Percentiles rank a stretch among this genome's conserved stretches.
Evolutionary conservation across 2,329 filamentous ascomycete genomes (phyloP).

Genomic region (Cladophialophora bantiana): DNA sequence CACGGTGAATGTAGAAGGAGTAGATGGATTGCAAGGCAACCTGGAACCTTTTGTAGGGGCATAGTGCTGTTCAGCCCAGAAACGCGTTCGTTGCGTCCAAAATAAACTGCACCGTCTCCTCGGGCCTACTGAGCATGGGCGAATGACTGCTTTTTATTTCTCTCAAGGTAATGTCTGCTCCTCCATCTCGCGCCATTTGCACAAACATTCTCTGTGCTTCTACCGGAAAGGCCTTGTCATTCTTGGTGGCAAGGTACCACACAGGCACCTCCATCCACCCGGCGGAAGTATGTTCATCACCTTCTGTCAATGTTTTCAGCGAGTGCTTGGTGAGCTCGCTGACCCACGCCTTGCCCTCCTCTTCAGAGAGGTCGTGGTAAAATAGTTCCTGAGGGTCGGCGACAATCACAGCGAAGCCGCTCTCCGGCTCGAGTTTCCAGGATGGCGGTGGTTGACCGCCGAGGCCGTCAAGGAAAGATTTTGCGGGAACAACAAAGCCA

Average conservation of each 20-base stretch:
- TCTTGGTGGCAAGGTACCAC: slow-evolving; percentile 56
- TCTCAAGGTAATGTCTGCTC: slow-evolving; percentile 47
- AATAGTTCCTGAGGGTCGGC: slow-evolving; percentile 52
- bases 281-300: slow-evolving; percentile 53
- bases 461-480: slow-evolving; percentile 52
- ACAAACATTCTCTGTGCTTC: slow-evolving; percentile 50
- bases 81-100: slow-evolving; percentile 46
- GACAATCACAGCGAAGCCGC: slow-evolving; percentile 53
- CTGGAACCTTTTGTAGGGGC: no score
- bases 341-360: slow-evolving; percentile 55
- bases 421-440: slow-evolving; percentile 51
- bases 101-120: slow-evolving; percentile 50
- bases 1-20: not conserved
- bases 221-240: slow-evolving; percentile 53
- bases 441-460: slow-evolving; percentile 53
- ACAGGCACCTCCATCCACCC: slow-evolving; percentile 58
- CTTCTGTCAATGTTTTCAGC: slow-evolving; percentile 55
- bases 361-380: slow-evolving; percentile 58
- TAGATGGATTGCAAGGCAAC: no score
- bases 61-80: not conserved
- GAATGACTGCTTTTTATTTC: slow-evolving; percentile 59
- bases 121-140: slow-evolving; percentile 57
- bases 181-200: slow-evolving; percentile 47
- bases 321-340: slow-evolving; percentile 52
- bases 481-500: slow-evolving; percentile 51